Conservation (phyloP, 1,284 basidiomycete genomes). For the Athelia psychrophila region DNA sequence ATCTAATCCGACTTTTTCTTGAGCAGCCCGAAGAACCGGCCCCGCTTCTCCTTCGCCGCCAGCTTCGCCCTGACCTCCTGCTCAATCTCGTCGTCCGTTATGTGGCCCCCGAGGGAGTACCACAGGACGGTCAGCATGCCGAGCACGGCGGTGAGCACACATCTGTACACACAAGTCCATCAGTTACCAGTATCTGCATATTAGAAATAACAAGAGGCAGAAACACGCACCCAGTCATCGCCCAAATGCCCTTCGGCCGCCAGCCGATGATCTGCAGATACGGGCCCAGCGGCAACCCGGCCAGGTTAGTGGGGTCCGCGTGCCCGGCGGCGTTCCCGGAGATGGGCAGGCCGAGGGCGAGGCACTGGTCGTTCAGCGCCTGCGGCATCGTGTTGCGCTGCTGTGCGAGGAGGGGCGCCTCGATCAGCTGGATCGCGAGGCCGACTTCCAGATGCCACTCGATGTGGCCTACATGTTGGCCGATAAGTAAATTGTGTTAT, state of each 20-base stretch:
- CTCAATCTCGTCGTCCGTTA: conserved; percentile 79
- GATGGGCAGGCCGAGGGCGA: conserved; percentile 49
- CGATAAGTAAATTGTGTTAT: too few relatives aligned
- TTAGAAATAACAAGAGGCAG: background rate
- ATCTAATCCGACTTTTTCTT: too few relatives aligned
- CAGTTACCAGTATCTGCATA: conserved; percentile 2
- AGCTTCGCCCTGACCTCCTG: conserved; percentile 55
- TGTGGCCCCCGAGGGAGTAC: conserved; percentile 70
- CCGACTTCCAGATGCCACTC: conserved; percentile 83
- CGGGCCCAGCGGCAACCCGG: conserved; percentile 63
- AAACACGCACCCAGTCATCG: conserved; percentile 69
- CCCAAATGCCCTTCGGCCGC: conserved; percentile 77
- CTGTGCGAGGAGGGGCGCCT: conserved; percentile 69
- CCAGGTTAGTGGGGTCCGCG: conserved; percentile 58
- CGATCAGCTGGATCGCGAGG: conserved; percentile 75
- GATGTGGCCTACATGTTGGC: conserved; percentile 62
- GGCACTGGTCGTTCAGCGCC: conserved; percentile 70
- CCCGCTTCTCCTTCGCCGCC: conserved; percentile 50
- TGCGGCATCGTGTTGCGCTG: conserved; percentile 46
- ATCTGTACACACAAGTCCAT: conserved; percentile 33
- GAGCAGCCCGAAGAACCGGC: conserved; percentile 30
- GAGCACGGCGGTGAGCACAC: conserved; percentile 78
- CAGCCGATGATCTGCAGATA: conserved; percentile 75
- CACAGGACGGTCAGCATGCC: conserved; percentile 82
- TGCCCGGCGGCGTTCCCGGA: conserved; percentile 83